Percentiles rank a stretch among this genome's conserved stretches.
Evolutionary conservation across 2,329 filamentous ascomycete genomes (phyloP).

Genomic region (Waltergamsia citrina): DNA sequence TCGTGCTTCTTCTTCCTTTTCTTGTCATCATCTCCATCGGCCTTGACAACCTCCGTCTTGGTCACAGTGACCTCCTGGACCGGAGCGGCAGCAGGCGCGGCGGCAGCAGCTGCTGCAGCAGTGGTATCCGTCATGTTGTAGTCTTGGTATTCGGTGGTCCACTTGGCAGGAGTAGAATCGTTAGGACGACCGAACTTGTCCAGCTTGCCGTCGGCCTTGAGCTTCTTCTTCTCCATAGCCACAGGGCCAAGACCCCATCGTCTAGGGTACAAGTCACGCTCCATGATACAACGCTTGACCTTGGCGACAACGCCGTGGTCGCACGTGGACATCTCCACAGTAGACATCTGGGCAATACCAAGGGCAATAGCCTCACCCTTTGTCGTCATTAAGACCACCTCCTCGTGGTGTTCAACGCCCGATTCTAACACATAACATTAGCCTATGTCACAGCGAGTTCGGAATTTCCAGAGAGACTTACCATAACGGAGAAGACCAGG

Average conservation of each 20-base stretch:
- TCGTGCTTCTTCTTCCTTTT: conserved; percentile 77
- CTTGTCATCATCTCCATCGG: conserved; percentile 46
- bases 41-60: conserved; percentile 14
- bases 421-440: conserved; percentile 46
- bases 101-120: conserved; percentile 31
- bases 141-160: conserved; percentile 90
- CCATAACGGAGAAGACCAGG: conserved; percentile 88
- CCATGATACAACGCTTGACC: conserved; percentile 99
- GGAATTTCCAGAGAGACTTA: conserved; percentile 29
- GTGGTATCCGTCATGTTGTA: conserved; percentile 51
- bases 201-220: conserved; percentile 95
- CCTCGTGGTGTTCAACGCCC: conserved; percentile 88
- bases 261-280: conserved; percentile 93
- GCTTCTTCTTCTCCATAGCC: conserved; percentile 97
- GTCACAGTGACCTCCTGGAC: conserved; percentile 20
- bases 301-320: conserved; percentile 97
- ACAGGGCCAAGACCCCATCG: conserved; percentile 94
- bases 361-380: conserved; percentile 98
- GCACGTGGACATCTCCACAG: conserved; percentile 91
- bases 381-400: conserved; percentile 96
- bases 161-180: conserved; percentile 86
- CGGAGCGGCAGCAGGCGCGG: conserved; percentile 30
- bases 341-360: conserved; percentile 95
- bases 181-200: conserved; percentile 95
- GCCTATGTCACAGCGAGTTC: conserved; percentile 6